Percentiles rank a stretch among this genome's conserved stretches.
These are phyloP conservation scores for Leccinum subfulvum DNA, from an alignment of 1,284 basidiomycete species.

Conservation along the genomic window DNA sequence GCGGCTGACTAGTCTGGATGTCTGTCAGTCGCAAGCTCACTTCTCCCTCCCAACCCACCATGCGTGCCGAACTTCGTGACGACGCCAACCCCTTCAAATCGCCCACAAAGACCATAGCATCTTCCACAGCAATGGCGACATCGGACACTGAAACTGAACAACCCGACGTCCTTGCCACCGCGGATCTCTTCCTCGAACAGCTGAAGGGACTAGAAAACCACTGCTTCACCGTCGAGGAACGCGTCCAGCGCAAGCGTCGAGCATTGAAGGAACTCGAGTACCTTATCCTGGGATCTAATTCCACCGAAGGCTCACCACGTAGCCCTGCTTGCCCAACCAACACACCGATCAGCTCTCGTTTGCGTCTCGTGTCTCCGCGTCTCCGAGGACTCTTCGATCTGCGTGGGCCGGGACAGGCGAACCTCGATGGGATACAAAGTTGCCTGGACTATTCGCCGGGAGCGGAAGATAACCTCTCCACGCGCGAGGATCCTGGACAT, in stretches of 20 bases:
- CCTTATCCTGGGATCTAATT: slow-evolving; percentile 21
- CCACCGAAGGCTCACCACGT: slow-evolving; percentile 16
- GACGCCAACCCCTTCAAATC: slow-evolving; percentile 23
- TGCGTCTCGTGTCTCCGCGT: slow-evolving; percentile 24
- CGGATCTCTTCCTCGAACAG: slow-evolving; percentile 29
- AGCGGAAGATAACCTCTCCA: slow-evolving; percentile 2
- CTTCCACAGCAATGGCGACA: neutral
- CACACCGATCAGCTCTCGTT: slow-evolving; percentile 22
- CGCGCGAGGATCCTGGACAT: slow-evolving; percentile 8
- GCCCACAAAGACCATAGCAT: slow-evolving; percentile 13
- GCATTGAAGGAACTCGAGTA: slow-evolving; percentile 29
- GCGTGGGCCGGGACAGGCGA: slow-evolving; percentile 26
- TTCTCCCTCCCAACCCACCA: slow-evolving; percentile 1
- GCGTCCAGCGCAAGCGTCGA: slow-evolving; percentile 27
- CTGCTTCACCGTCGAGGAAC: slow-evolving; percentile 26
- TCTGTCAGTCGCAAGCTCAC: neutral
- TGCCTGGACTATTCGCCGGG: slow-evolving; percentile 29
- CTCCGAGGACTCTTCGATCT: slow-evolving; percentile 34
- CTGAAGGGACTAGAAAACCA: slow-evolving; percentile 25
- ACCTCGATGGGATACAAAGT: slow-evolving; percentile 25
- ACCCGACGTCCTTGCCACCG: slow-evolving; percentile 28
- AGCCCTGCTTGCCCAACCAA: slow-evolving; percentile 25
- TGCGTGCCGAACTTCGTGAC: slow-evolving; percentile 11
- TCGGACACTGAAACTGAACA: slow-evolving; percentile 2
- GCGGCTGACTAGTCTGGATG: neutral